phyloP scores from a whole-genome alignment of 257 asterid genomes.

The Forsythia suspensa region DNA sequence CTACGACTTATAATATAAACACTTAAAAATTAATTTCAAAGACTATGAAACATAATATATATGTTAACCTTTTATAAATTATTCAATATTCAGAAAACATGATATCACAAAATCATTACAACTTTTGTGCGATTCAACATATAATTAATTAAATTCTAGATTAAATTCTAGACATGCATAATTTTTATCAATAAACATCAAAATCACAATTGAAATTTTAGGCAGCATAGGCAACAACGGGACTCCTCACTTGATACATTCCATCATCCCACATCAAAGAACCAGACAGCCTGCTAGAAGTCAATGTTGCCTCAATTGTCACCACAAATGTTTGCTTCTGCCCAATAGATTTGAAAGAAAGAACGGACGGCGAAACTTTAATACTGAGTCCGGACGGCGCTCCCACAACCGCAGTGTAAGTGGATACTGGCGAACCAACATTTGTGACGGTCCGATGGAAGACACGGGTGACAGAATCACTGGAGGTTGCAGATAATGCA shows the following conservation, averaged over 20 bases:
- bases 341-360: slow-evolving; percentile 42
- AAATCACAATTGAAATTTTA: neutral
- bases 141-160: too few relatives aligned
- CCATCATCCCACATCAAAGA: slow-evolving; percentile 64
- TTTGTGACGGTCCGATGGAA: slow-evolving; percentile 58
- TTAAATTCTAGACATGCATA: too few relatives aligned
- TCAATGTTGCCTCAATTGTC: slow-evolving; percentile 27
- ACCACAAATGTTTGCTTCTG: slow-evolving; percentile 40
- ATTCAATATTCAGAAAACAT: too few relatives aligned
- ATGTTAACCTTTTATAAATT: too few relatives aligned
- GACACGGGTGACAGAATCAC: slow-evolving; percentile 17
- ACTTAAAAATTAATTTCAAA: too few relatives aligned
- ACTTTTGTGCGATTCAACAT: too few relatives aligned
- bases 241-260: slow-evolving; percentile 55
- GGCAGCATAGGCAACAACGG: slow-evolving; percentile 41
- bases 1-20: too few relatives aligned
- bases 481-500: slow-evolving; percentile 25
- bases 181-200: neutral
- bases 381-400: slow-evolving; percentile 26
- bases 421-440: slow-evolving; percentile 54
- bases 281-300: slow-evolving; percentile 31
- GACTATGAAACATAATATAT: too few relatives aligned
- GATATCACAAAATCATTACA: too few relatives aligned
- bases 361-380: slow-evolving; percentile 35
- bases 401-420: slow-evolving; percentile 35